Percentiles rank a stretch among this genome's conserved stretches.
phyloP scores from a whole-genome alignment of 2,329 filamentous ascomycete genomes.

The Colletotrichum musae region DNA sequence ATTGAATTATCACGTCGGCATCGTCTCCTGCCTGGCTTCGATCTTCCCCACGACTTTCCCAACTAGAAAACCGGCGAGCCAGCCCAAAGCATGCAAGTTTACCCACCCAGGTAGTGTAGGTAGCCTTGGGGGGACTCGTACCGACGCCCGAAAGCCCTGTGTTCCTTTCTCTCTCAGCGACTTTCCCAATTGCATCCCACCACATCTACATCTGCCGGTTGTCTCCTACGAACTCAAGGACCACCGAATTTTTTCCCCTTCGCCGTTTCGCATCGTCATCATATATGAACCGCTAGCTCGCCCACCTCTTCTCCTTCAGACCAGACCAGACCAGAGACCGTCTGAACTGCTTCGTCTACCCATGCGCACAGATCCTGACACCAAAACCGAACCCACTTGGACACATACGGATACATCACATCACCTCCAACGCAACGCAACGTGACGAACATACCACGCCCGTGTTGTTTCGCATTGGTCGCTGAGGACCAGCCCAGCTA shows the following conservation, averaged over 20 bases:
- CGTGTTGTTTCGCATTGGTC: background rate
- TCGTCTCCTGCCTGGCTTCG: slow-evolving; percentile 2
- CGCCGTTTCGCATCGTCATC: background rate
- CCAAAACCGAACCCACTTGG: background rate
- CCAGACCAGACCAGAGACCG: slow-evolving; percentile 1
- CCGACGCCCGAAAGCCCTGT: too few relatives aligned
- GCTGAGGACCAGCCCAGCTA: background rate
- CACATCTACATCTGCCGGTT: background rate
- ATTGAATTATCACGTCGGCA: slow-evolving; percentile 21
- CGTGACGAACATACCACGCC: background rate
- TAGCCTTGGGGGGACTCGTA: too few relatives aligned
- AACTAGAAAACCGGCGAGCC: background rate
- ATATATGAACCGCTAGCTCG: slow-evolving; percentile 32
- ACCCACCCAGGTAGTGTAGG: background rate
- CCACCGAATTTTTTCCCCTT: too few relatives aligned
- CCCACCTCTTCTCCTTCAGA: slow-evolving; percentile 4
- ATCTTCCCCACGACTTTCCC: slow-evolving; percentile 18
- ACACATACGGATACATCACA: too few relatives aligned
- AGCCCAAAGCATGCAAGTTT: slow-evolving; percentile 3
- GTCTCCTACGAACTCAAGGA: slow-evolving; percentile 3
- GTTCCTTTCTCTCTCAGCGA: too few relatives aligned
- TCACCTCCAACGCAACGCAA: too few relatives aligned
- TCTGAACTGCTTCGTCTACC: slow-evolving; percentile 5
- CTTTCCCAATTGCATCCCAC: too few relatives aligned
- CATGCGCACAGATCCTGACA: slow-evolving; percentile 22